phyloP scores from a whole-genome alignment of 176 grass and related monocot genomes.

The Hsuehochloa calcarea region DNA sequence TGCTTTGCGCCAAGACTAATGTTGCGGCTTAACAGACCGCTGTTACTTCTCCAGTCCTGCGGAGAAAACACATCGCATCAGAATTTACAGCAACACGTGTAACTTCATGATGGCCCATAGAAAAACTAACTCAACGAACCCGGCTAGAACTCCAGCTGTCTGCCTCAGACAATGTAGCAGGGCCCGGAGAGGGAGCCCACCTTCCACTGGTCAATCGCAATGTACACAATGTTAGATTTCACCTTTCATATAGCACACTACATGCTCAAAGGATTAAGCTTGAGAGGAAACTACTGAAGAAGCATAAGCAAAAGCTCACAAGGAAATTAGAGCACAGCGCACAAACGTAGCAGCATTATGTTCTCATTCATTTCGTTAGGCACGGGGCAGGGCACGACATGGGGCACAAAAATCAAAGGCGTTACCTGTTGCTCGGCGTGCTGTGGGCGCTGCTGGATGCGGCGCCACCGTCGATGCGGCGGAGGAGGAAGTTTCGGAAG shows the following conservation, averaged over 20 bases:
- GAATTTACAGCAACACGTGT: neutral
- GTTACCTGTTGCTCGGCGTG: slow-evolving; percentile 79
- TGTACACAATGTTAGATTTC: slow-evolving; percentile 29
- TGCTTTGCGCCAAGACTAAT: slow-evolving; percentile 62
- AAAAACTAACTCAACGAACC: slow-evolving; percentile 46
- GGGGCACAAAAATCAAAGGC: neutral
- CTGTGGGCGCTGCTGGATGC: slow-evolving; percentile 54
- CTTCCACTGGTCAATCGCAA: slow-evolving; percentile 56
- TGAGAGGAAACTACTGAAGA: neutral
- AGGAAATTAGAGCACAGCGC: neutral
- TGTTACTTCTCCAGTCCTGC: slow-evolving; percentile 76
- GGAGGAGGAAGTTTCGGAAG: slow-evolving; percentile 70
- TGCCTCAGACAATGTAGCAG: slow-evolving; percentile 53
- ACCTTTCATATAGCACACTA: neutral
- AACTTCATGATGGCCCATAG: neutral
- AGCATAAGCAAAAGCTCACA: neutral
- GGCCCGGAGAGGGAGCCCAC: slow-evolving; percentile 48
- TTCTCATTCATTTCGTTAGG: slow-evolving; percentile 7
- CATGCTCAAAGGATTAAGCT: slow-evolving; percentile 13
- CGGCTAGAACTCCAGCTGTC: slow-evolving; percentile 68
- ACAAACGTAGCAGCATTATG: neutral
- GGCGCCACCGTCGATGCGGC: slow-evolving; percentile 49
- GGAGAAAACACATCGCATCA: slow-evolving; percentile 34
- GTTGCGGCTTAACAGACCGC: slow-evolving; percentile 40
- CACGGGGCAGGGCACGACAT: neutral